A percentile compares a stretch with the other conserved stretches of the same genome.
These are phyloP conservation scores for Cavenderia fasciculata DNA, from an alignment of 78 protist genomes.

Conservation along the genomic window DNA sequence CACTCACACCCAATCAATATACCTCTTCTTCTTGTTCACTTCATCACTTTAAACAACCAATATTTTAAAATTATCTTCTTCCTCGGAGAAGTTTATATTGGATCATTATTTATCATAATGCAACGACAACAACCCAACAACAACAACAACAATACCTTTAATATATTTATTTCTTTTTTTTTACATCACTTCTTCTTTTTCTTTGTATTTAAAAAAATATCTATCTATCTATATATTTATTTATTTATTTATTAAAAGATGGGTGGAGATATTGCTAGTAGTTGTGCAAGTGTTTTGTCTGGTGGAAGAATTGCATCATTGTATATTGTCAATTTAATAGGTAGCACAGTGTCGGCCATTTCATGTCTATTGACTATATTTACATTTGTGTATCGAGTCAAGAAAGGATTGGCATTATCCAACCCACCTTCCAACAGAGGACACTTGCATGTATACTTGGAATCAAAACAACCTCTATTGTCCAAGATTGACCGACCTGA, in stretches of 20 bases:
- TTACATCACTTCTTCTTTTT: no score
- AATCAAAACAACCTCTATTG: not conserved
- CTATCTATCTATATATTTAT: no score
- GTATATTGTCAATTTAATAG: slow-evolving; percentile 8
- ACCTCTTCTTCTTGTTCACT: no score
- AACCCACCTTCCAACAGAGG: not conserved
- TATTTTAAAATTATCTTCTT: no score
- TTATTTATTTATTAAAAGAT: no score
- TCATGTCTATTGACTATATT: not conserved
- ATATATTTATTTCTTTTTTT: no score
- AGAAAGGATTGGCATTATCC: not conserved
- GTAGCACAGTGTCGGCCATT: not conserved
- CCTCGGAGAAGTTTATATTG: no score
- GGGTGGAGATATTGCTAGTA: slow-evolving; percentile 43
- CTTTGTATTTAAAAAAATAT: no score
- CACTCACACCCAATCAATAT: no score
- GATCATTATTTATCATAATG: no score
- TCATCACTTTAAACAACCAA: no score
- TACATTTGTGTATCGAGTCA: not conserved
- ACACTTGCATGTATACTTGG: not conserved
- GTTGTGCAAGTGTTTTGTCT: not conserved
- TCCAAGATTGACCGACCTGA: not conserved
- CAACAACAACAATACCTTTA: not conserved
- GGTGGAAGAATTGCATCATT: not conserved
- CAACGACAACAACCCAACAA: not conserved